Evolutionary conservation across 495 filamentous ascomycete genomes (phyloP), one percentile per base, ranked within the genome.

Genomic region (Penicillium egyptiacum): DNA sequence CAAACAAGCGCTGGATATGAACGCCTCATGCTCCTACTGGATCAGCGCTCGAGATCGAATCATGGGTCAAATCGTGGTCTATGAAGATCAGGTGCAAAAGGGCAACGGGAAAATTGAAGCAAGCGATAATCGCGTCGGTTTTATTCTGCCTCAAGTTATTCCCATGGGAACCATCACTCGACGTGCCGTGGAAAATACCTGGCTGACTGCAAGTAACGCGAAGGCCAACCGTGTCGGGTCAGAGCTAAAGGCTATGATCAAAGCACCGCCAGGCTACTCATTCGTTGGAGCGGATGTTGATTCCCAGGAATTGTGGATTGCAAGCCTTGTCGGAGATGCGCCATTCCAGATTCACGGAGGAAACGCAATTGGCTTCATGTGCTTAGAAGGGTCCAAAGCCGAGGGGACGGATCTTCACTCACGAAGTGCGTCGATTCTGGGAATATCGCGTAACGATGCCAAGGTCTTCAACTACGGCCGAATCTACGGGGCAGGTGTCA

Each of bases 391-490:
- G 7, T 93, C 91, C 48, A 98, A 97, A 70, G 84, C 90, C 11
- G 89, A 88, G 16, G 93, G 92, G 12, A 99, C 94, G 3, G 94
- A 99, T 67, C 74, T 98, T 59, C 94, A 99, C 74, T 97, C 92
- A 26, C 88, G 91, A 25, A 99, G 95, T 35, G 95, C 94, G 2
- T 76, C 79, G 16, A 99, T 97, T 50, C 70, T 99, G 4, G 92
- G 91, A 12, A 99, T 98, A 58, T 93, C 89, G 1, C 84, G 94
- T 33, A 95, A 96, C 60, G 86, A 96, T 68, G 94, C 94, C 19
- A 99, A 99, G 68, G 84, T 99, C 5, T 99, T 99, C 76, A 99
- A 98, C 70, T 99, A 98, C 64, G 94, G 94, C 11, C 90, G 94
- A 23, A 99, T 99, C 48, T 99, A 99, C 64, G 94, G 94, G 35